Evolutionary conservation across 2,329 filamentous ascomycete species (phyloP), one percentile per base, ranked within the genome.

Genomic region (Aspergillus sp.): DNA sequence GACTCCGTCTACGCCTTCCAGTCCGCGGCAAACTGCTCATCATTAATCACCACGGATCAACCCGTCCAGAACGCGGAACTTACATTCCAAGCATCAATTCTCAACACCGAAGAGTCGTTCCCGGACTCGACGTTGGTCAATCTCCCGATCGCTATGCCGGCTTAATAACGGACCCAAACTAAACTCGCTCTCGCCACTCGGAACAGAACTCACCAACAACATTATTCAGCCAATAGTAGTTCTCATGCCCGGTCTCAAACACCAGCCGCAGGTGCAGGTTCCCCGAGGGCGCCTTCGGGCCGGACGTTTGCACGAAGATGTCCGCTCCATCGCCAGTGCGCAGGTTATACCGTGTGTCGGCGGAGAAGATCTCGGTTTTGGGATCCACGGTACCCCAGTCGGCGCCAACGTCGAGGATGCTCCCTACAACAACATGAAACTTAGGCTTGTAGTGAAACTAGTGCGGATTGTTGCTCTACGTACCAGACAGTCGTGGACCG

Each of bases 191-290:
- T 33, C 23, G 44, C 44, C 44, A 47, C 44, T 31, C 44, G 23
- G 17, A 48, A 11, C 37, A 52, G 48, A 35, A 60, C 66, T 51
- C 46, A 68, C 66, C 67, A 50, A 69, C 46, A 43, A 69, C 55
- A 56, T 68, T 67, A 53, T 69, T 69, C 57, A 68, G 43, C 67
- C 67, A 69, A 43, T 69, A 68, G 56, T 68, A 69, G 40, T 64
- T 58, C 6, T 61, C 46, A 58, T 63, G 62, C 0, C 64, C 66
- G 1, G 67, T 67, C 48, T 64, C 61, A 47, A 68, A 67, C 15
- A 67, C 17, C 49, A 69, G 49, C 2, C 62, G 60, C 33, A 68
- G 51, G 60, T 68, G 67, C 40, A 68, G 33, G 39, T 65, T 44
- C 2, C 60, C 65, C 37, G 62, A 61, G 2, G 64, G 61, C 8